Evolutionary conservation across 2,329 filamentous ascomycete genomes (phyloP).

Genomic region (Verticillium zaregamsianum): DNA sequence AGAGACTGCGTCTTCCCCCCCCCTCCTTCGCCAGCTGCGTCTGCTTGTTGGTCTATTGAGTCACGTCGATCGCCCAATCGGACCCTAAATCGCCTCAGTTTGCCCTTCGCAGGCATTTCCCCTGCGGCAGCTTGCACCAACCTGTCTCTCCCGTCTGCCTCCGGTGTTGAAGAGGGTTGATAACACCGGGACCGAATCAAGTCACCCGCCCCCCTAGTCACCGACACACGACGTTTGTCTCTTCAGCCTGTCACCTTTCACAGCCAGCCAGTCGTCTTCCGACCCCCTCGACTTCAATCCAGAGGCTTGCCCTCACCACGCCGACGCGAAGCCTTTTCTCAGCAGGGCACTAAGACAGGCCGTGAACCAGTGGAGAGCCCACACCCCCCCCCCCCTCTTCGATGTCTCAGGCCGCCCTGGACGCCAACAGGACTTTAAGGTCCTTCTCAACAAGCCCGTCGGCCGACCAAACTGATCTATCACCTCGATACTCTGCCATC

Average conservation of each 20-base stretch:
- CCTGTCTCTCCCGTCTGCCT: background rate
- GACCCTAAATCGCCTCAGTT: background rate
- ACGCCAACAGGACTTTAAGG: slow-evolving; percentile 25
- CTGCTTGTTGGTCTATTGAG: background rate
- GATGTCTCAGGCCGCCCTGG: slow-evolving; percentile 26
- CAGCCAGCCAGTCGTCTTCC: background rate
- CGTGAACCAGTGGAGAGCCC: slow-evolving; percentile 19
- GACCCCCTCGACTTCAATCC: slow-evolving; percentile 3
- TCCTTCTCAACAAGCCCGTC: slow-evolving; percentile 11
- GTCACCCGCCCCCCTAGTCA: background rate
- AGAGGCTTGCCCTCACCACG: slow-evolving; percentile 3
- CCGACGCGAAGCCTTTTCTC: slow-evolving; percentile 3
- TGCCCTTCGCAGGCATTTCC: background rate
- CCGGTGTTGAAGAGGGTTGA: background rate
- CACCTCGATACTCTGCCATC: slow-evolving; percentile 2
- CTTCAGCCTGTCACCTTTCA: background rate
- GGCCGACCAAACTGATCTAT: slow-evolving; percentile 16
- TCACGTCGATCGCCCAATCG: background rate
- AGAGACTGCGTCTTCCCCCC: background rate
- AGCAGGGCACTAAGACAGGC: slow-evolving; percentile 11
- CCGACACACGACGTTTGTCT: background rate
- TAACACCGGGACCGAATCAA: background rate
- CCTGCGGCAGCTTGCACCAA: background rate
- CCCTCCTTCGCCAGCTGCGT: background rate
- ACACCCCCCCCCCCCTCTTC: slow-evolving; percentile 13